Base-by-base conservation (phyloP, 208 protist genomes). In the Angomonas desouzai region DNA sequence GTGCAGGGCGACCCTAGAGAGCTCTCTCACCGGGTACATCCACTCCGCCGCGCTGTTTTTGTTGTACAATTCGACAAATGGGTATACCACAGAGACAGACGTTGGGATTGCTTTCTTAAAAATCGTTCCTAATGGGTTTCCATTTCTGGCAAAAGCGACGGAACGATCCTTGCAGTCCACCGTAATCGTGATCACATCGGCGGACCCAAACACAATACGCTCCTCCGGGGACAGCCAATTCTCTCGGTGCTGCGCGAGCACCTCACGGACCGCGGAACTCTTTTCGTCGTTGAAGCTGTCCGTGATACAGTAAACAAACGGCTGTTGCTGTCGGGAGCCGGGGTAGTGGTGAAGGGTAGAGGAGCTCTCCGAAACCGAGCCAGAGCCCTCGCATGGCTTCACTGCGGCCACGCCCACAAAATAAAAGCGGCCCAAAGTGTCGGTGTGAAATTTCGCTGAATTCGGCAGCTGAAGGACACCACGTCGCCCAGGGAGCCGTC, bases 41-140 rank as follows among this genome's bases (percentile, higher is more conserved):
- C 79, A 96, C 62, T 82, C 76, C 9, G 79, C 86, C 30, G 65
- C 64, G 55, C 81, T 84, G 68, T 93, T 81, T 25, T 66, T 65
- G 72, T 89, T 91, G 71, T 81, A 89, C 13, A 93, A 72, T 74
- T 90, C 79, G 7, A 96, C 84, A 70, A 87, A 96, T 0, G 89
- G 89, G 55, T 81, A 92, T 22, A 96, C 49, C 43, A 85, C 69
- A 30, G 53, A 66, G 48, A 91, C 81, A 18, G 63, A 60, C 13
- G 74, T 20, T 1, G 84, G 76, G 27, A 96, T 72, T 22, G 70
- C 66, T 29, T 62, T 76, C 53, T 86, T 51, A 27, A 45, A 89
- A 28, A 93, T 62, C 9, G 75, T 80, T 29, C 88, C 88, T 13
- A 96, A 74, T 55, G 83, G 72, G 48, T 81, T 60, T 22, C 81